Base-by-base conservation (phyloP, 371 early-diverging fungal species). In the Cladochytrium tenue region DNA sequence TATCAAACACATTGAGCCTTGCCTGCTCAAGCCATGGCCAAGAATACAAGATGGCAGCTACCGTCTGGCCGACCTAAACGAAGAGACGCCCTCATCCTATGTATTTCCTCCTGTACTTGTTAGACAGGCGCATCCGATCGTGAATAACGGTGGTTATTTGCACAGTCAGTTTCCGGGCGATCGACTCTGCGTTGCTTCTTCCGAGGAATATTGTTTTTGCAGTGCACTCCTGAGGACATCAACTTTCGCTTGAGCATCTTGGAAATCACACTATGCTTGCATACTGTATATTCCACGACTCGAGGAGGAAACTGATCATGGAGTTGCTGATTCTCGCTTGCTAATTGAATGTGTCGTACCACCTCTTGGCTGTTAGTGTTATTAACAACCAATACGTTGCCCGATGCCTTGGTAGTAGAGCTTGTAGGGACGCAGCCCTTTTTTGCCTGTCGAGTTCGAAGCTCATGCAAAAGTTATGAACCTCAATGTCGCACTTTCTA, bases 1-100 rank as follows among this genome's bases (percentile, higher is more conserved):
- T 76, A 27, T 90, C 86, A 72, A 91, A 89, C 2, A 89, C 72
- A 70, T 93, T 86, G 60, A 93, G 92, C 43, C 91, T 84, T 35
- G 64, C 78, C 62, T 81, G 78, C 69, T 93, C 89, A 32, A 93
- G 73, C 33, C n/a, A n/a, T n/a, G n/a, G n/a, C n/a, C n/a, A n/a
- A n/a, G n/a, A n/a, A n/a, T n/a, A n/a, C n/a, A n/a, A n/a, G n/a
- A n/a, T n/a, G n/a, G n/a, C n/a, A n/a, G n/a, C n/a, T n/a, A n/a
- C n/a, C n/a, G n/a, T n/a, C n/a, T n/a, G n/a, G n/a, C n/a, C n/a
- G n/a, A n/a, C n/a, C n/a, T n/a, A n/a, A n/a, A n/a, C n/a, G n/a
- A n/a, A n/a, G n/a, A n/a, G n/a, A n/a, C n/a, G n/a, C n/a, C n/a
- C n/a, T n/a, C n/a, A n/a, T n/a, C n/a, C n/a, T n/a, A n/a, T n/a